A percentile compares a stretch with the other conserved stretches of the same genome.
phyloP scores from a whole-genome alignment of 2,329 filamentous ascomycete genomes.

The Microthyrium microscopicum region DNA sequence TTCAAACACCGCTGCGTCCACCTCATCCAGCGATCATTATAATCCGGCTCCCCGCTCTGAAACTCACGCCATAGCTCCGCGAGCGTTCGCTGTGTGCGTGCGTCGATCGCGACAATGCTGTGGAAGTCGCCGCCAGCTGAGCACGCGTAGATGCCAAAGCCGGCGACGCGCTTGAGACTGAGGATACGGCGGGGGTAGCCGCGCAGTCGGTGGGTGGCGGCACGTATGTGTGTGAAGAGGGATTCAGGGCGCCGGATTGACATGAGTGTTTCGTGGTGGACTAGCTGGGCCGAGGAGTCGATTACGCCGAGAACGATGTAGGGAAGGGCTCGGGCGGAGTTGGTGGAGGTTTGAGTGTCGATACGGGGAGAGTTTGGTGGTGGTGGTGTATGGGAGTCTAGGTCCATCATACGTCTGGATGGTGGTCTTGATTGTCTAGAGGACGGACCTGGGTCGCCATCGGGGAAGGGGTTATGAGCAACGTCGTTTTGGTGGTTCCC shows the following conservation, averaged over 20 bases:
- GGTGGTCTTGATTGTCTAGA: no score
- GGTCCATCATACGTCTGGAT: no score
- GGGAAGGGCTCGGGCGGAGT: no score
- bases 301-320: constrained; percentile 1
- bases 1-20: neutral
- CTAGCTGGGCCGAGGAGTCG: neutral
- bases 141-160: neutral
- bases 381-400: no score
- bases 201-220: neutral
- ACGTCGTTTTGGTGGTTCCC: no score
- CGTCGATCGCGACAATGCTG: neutral
- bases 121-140: neutral
- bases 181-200: neutral
- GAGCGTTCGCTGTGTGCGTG: neutral
- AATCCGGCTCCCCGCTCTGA: neutral
- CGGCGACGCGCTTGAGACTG: neutral
- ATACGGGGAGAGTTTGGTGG: no score
- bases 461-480: no score
- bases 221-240: neutral
- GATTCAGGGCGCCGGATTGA: neutral
- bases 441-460: no score
- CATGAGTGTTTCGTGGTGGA: neutral
- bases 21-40: neutral
- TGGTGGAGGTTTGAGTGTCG: no score
- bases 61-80: neutral